Evolutionary conservation across 495 filamentous ascomycete species (phyloP), one percentile per base, ranked within the genome.

Genomic region (Amniculicola lignicola): DNA sequence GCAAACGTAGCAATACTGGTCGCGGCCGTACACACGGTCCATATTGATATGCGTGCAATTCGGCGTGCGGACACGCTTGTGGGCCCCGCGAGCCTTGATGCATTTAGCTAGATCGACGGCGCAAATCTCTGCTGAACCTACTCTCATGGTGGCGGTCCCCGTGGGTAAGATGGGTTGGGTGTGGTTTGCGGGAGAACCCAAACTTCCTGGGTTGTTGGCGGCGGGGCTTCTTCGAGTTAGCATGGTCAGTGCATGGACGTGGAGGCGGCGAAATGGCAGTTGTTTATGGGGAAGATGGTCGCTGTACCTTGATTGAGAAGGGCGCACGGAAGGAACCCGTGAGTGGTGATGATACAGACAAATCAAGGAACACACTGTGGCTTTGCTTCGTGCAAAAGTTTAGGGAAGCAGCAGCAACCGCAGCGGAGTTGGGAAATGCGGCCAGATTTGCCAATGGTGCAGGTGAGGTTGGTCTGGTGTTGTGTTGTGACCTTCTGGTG

Each of bases 31-130:
- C 3, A 81, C 41, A 11, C 79, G 74, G 3, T 77, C 74, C 81
- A 87, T 82, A 16, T 70, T 77, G 11, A 78, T 63, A 57, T 88
- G 84, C 23, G 74, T 80, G 67, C 84, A 88, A 55, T 56, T 68
- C 51, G 51, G 74, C 39, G 59, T 33, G 16, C 38, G 7, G 15
- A 18, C 43, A 53, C 54, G 37, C 37, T 40, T 40, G 9, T 15
- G 28, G 12, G 60, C 44, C 10, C 54, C 33, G 46, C 54, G 43
- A 22, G 40, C 18, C 44, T 61, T 37, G n/a, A 54, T 19, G 27
- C 10, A 3, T 1, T 61, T 21, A 61, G 51, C 43, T 4, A 48
- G 28, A 27, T 63, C 25, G 5, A 40, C 15, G 3, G 39, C 35
- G 22, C 39, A 16, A 19, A 55, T 16, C 7, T 31, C 31, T 2